phyloP scores from a whole-genome alignment of 1,139 yeast genomes.

The Zygosaccharomyces sapae region DNA sequence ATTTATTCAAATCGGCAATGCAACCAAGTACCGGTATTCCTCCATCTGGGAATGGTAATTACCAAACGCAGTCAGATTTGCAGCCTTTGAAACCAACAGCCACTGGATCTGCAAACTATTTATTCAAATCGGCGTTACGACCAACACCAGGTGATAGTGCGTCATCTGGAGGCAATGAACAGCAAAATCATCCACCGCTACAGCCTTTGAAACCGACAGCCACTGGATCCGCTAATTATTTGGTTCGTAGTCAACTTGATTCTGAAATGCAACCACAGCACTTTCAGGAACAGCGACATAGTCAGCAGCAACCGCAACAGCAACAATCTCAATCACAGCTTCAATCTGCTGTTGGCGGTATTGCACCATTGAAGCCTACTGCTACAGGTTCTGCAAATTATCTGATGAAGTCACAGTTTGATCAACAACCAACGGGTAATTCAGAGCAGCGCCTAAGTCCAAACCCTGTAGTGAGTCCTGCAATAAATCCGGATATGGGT shows the following conservation, averaged over 20 bases:
- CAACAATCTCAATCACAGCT: not conserved
- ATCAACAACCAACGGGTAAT: constrained; percentile 8
- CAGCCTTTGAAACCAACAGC: constrained; percentile 47
- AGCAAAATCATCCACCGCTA: constrained; percentile 12
- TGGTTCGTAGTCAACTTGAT: constrained; percentile 25
- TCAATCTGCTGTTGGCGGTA: constrained; percentile 1
- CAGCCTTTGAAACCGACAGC: constrained; percentile 47
- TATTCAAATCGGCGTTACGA: constrained; percentile 19
- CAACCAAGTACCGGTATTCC: constrained; percentile 7
- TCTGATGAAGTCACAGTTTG: constrained; percentile 33
- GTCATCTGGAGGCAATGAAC: constrained; percentile 1
- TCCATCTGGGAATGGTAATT: constrained; percentile 5
- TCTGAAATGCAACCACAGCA: constrained; percentile 5
- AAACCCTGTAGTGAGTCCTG: constrained; percentile 10
- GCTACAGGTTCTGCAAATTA: constrained; percentile 36
- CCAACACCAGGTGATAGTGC: constrained; percentile 9
- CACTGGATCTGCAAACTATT: constrained; percentile 47
- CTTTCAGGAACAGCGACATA: not conserved
- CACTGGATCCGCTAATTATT: constrained; percentile 47
- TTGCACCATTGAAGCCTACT: constrained; percentile 29
- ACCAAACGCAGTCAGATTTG: constrained; percentile 11
- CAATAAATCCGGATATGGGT: constrained; percentile 7
- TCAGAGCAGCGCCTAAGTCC: constrained; percentile 2
- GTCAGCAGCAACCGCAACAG: constrained; percentile 7
- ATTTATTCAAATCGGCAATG: constrained; percentile 20